A percentile compares a stretch with the other conserved stretches of the same genome.
phyloP scores from a whole-genome alignment of 768 basidiomycete species.

The Russula ochroleuca region DNA sequence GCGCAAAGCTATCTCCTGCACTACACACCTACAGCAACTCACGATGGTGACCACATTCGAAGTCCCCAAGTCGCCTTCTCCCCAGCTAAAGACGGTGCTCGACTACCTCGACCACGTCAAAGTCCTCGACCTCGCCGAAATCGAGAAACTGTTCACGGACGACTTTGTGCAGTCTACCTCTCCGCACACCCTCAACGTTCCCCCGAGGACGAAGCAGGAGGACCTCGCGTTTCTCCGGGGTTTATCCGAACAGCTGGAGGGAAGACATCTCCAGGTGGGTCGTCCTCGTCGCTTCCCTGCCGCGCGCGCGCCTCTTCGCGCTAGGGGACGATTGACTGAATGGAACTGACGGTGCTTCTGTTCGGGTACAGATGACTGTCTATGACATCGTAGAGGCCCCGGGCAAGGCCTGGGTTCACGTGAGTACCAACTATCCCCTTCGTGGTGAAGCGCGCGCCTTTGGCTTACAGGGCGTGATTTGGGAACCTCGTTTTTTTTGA shows the following conservation, averaged over 20 bases:
- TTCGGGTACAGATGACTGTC: constrained; percentile 4
- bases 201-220: constrained; percentile 6
- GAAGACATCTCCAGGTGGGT: background rate
- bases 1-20: background rate
- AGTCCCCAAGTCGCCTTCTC: background rate
- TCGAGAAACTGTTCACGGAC: constrained; percentile 5
- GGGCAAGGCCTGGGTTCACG: constrained; percentile 8
- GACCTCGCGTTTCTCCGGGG: constrained; percentile 7
- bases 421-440: background rate
- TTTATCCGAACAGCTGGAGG: constrained; percentile 3
- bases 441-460: background rate
- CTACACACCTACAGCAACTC: background rate
- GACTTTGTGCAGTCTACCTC: constrained; percentile 15
- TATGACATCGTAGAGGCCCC: constrained; percentile 2
- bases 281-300: background rate
- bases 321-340: background rate
- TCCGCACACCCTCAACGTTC: background rate
- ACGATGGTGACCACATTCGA: background rate
- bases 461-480: background rate
- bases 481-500: background rate
- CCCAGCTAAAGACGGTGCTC: constrained; percentile 6
- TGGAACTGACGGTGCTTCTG: background rate
- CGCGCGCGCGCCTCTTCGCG: background rate
- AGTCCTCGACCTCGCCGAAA: background rate
- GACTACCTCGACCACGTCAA: constrained; percentile 10